These are phyloP conservation scores for Deinandra increscens DNA, from an alignment of 129 eudicot species.

Conservation along the genomic window DNA sequence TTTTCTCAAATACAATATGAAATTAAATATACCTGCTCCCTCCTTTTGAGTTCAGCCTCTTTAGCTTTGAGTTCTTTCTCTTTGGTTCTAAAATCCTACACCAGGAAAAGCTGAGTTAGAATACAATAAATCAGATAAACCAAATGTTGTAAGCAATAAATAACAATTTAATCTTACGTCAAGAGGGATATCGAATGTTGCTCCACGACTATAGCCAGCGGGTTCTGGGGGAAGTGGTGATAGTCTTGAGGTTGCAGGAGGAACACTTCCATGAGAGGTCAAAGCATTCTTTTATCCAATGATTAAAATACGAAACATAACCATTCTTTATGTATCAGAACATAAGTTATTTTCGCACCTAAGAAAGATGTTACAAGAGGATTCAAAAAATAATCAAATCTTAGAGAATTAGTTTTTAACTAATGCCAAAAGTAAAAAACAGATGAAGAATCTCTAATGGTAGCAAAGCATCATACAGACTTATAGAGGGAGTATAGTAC, in stretches of 20 bases:
- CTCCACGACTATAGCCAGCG: conserved; percentile 73
- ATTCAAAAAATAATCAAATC: not conserved
- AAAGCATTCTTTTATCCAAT: too few relatives aligned
- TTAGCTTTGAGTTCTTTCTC: conserved; percentile 87
- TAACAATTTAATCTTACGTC: conserved; percentile 38
- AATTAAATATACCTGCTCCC: conserved; percentile 63
- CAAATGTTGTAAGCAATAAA: not conserved
- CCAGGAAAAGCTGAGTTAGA: not conserved
- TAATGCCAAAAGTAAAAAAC: not conserved
- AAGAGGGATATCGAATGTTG: conserved; percentile 83
- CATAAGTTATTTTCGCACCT: not conserved
- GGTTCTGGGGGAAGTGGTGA: conserved; percentile 96
- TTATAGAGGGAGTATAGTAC: too few relatives aligned
- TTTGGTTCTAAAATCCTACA: conserved; percentile 65
- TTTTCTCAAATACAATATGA: not conserved
- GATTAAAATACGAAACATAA: too few relatives aligned
- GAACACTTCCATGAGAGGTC: conserved; percentile 63
- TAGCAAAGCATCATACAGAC: too few relatives aligned
- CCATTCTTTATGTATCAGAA: not conserved
- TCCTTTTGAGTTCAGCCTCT: conserved; percentile 79
- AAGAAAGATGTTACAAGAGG: not conserved
- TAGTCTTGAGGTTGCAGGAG: conserved; percentile 69
- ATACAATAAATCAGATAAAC: not conserved
- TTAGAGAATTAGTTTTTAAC: not conserved
- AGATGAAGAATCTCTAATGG: conserved; percentile 34